Conservation (phyloP, 2,329 filamentous ascomycete species). For the Aspergillus neoniger region DNA sequence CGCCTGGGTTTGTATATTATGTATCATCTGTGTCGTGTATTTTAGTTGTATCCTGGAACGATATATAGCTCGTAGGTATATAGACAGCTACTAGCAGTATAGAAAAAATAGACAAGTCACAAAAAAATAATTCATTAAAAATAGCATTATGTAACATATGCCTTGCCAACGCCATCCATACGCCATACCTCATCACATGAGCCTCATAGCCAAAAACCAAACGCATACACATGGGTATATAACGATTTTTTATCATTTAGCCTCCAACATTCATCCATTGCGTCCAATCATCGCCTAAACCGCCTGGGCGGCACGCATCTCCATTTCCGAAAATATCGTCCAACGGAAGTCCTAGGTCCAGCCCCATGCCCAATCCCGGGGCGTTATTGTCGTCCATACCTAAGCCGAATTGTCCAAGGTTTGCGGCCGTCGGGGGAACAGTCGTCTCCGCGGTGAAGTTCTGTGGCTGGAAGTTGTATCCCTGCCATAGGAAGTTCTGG, state of each 20-base stretch:
- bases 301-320: conserved; percentile 27
- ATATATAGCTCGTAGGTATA: conserved; percentile 4
- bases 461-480: conserved; percentile 38
- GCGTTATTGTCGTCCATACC: conserved; percentile 27
- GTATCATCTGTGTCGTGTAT: background rate
- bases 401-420: conserved; percentile 29
- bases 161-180: background rate
- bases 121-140: background rate
- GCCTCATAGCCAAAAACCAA: background rate
- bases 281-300: conserved; percentile 37
- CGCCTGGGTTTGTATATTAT: background rate
- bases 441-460: conserved; percentile 20
- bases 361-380: conserved; percentile 30
- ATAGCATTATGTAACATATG: background rate
- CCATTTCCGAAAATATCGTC: conserved; percentile 47
- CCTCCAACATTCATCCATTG: conserved; percentile 41
- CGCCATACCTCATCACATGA: background rate
- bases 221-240: conserved; percentile 16
- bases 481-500: conserved; percentile 46
- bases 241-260: background rate
- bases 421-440: conserved; percentile 25
- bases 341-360: conserved; percentile 39
- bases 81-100: background rate
- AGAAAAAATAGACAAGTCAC: background rate
- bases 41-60: background rate